Evolutionary conservation across 768 basidiomycete species (phyloP).

Genomic region (Hirschioporus abietinus): DNA sequence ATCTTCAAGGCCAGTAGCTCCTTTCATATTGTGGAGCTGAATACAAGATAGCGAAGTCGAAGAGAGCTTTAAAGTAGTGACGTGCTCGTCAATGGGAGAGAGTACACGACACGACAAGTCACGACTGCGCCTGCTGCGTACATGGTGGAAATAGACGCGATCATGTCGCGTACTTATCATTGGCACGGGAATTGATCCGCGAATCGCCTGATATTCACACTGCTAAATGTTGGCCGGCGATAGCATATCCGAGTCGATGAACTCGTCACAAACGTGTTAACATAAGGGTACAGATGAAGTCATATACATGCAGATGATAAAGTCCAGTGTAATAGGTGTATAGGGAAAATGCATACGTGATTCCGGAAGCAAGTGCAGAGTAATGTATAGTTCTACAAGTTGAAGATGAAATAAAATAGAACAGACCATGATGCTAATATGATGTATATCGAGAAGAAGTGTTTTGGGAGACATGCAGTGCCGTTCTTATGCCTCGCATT

Average conservation of each 20-base stretch:
- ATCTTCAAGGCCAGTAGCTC: conserved; percentile 22
- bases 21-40: conserved; percentile 8
- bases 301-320: not conserved
- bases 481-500: not conserved
- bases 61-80: not conserved
- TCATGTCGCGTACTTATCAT: not conserved
- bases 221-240: not conserved
- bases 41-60: not conserved
- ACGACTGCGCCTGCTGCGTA: not conserved
- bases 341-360: not conserved
- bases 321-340: not conserved
- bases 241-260: too few species aligned
- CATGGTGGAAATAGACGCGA: not conserved
- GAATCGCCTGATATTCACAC: not conserved
- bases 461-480: not conserved
- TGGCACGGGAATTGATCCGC: not conserved
- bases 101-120: not conserved
- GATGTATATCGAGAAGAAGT: not conserved
- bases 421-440: not conserved
- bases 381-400: not conserved
- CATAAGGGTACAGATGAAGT: not conserved
- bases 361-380: not conserved
- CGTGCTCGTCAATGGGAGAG: not conserved
- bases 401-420: not conserved
- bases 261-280: not conserved